Conservation (phyloP, 2,329 filamentous ascomycete genomes). For the Bipolaris oryzae region DNA sequence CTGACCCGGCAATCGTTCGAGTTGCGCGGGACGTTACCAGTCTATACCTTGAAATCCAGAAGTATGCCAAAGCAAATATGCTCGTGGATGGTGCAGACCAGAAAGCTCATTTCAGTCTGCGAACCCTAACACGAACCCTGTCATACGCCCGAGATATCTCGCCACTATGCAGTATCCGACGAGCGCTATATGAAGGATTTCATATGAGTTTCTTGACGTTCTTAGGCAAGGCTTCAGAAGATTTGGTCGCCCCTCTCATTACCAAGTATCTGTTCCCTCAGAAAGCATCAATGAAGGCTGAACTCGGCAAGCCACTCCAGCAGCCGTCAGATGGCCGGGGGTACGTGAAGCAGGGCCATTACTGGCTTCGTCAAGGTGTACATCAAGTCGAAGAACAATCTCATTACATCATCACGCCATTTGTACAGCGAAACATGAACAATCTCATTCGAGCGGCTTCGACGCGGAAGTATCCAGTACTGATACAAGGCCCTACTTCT, state of each 20-base stretch:
- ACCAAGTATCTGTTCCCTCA: conserved; percentile 77
- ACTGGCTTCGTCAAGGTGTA: conserved; percentile 84
- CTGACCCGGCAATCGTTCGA: conserved; percentile 70
- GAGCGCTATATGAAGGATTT: conserved; percentile 92
- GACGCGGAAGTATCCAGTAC: conserved; percentile 86
- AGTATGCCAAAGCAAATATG: conserved; percentile 77
- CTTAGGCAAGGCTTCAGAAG: conserved; percentile 80
- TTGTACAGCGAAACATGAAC: conserved; percentile 91
- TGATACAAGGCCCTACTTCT: conserved; percentile 96
- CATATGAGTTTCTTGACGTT: conserved; percentile 97
- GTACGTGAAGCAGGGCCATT: conserved; percentile 86
- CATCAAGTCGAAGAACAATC: conserved; percentile 71
- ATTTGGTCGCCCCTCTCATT: conserved; percentile 77
- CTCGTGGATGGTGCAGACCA: conserved; percentile 95
- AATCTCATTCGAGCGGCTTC: conserved; percentile 94
- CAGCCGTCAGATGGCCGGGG: conserved; percentile 75
- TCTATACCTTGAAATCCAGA: conserved; percentile 87
- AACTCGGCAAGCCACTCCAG: conserved; percentile 78
- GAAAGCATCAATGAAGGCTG: conserved; percentile 70
- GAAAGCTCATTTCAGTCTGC: conserved; percentile 93
- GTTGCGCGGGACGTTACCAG: conserved; percentile 80
- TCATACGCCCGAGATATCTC: conserved; percentile 87
- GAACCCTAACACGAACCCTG: conserved; percentile 88
- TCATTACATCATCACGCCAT: conserved; percentile 96
- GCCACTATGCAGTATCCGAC: conserved; percentile 79